Evolutionary conservation across 179 eudicot genomes (phyloP), one percentile per base, ranked within the genome.

Genomic region (Silene coronaria): DNA sequence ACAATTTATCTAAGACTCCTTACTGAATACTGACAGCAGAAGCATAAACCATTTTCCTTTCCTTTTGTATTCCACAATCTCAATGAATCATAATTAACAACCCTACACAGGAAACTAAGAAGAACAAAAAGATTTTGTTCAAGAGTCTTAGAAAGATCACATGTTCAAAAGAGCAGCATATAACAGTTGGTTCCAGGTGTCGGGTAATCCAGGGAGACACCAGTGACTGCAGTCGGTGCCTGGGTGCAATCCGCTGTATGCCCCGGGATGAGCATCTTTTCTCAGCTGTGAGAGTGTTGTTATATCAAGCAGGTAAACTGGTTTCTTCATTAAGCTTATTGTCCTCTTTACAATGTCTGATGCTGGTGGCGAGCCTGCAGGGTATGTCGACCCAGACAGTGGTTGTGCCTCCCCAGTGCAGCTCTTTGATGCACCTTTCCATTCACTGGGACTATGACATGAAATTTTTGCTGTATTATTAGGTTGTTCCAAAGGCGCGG

Each of bases 181-280:
- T 48, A 85, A 79, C 62, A 85, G 88, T 61, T 80, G 66, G 76
- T 85, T 85, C 88, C 88, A 85, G n/a, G 88, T 85, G 36, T 85
- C 88, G 5, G 88, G 88, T 73, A 85, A 74, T 80, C 88, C 88
- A 4, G 88, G 88, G 27, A 85, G 84, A 72, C 88, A 85, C 88
- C 88, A 85, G 69, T 85, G 88, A 27, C 88, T 85, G 71, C 88
- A 85, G 64, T 85, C 88, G 14, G 60, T 76, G 61, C 88, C 86
- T 0, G 75, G 0, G 27, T 78, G 84, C 5, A 78, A 71, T 11
- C 88, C 86, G 14, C 88, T 78, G 74, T 84, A 86, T 0, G 67
- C 61, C 22, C 83, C 84, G 0, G 88, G 88, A 74, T 86, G 88
- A n/a, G 85, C 86, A 60, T 86, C 88, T 82, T 86, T 86, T 53